Evolutionary conservation across 495 filamentous ascomycete species (phyloP), one percentile per base, ranked within the genome.

Genomic region (Pyronema domesticum): DNA sequence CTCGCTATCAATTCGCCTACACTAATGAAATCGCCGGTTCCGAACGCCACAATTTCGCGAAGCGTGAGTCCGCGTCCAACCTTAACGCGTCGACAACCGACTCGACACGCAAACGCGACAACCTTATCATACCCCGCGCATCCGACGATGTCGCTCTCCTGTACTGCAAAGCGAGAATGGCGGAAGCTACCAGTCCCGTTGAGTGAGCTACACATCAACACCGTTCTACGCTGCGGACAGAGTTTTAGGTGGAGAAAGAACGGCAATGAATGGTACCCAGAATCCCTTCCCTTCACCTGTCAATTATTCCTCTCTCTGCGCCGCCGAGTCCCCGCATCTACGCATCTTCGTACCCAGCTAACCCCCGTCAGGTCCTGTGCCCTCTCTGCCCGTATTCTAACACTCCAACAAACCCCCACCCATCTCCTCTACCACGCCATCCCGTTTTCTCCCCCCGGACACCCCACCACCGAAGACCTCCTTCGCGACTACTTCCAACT

Each of bases 401-500:
- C 83, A 5, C 72, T 99, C 30, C 81, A 78, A 59, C 91, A 96
- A 69, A 87, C 95, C 65, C 67, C 78, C 7, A 74, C 69, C 0
- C 72, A 82, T 67, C 76, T 99, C 7, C 81, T 94, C 68, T 99
- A 95, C 69, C 79, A 77, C 52, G 76, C 77, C n/a, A 70, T 78
- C 58, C 42, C 50, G 3, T 36, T 56, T 30, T 37, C 58, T 30
- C 46, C 57, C 37, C 46, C 57, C 51, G 67, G 46, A 63, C 73
- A 57, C 4, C 82, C 87, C 55, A 76, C 81, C 61, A 85, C 85
- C 1, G 72, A 78, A 46, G 70, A 69, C 17, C 71, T 94, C 17
- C 64, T 95, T 7, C 74, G 72, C 23, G 80, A 83, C 67, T 95
- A 95, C 66, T 80, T 95, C 62, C 86, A 87, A 59, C 78, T 99